Percentiles rank a stretch among this genome's conserved stretches.
These are phyloP conservation scores for Aschersonia sp. DNA, from an alignment of 2,329 filamentous ascomycete genomes.

Conservation along the genomic window DNA sequence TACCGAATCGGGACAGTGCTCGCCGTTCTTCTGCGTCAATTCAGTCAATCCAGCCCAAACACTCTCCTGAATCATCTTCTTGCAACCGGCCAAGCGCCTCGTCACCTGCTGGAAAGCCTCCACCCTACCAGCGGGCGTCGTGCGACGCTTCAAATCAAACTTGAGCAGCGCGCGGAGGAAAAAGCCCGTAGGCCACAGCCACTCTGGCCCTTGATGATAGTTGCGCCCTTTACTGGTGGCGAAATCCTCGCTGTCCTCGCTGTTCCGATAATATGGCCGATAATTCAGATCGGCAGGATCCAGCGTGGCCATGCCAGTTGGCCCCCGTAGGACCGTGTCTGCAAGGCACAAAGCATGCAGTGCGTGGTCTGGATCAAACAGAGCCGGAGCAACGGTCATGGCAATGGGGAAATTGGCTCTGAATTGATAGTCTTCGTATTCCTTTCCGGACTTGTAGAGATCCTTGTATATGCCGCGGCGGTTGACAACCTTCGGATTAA, in stretches of 20 bases:
- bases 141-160: conserved; percentile 66
- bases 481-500: conserved; percentile 69
- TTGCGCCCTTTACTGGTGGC: conserved; percentile 87
- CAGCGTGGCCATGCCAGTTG: conserved; percentile 88
- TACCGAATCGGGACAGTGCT: conserved; percentile 76
- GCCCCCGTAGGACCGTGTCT: conserved; percentile 67
- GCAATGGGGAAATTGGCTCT: conserved; percentile 89
- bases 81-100: conserved; percentile 65
- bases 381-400: conserved; percentile 81
- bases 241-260: conserved; percentile 83
- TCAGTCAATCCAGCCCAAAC: conserved; percentile 87
- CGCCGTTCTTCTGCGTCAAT: conserved; percentile 80
- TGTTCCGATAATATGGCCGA: conserved; percentile 86
- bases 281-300: conserved; percentile 90
- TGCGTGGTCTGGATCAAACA: conserved; percentile 70
- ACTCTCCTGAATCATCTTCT: conserved; percentile 65
- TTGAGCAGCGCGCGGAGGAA: conserved; percentile 84
- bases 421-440: conserved; percentile 95
- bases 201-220: conserved; percentile 96
- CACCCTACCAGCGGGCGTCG: conserved; percentile 45
- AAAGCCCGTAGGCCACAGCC: conserved; percentile 95
- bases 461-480: conserved; percentile 97
- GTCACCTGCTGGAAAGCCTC: conserved; percentile 96
- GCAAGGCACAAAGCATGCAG: conserved; percentile 66
- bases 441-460: conserved; percentile 81